phyloP scores from a whole-genome alignment of 1,284 basidiomycete genomes.

The Ceratobasidium theobromae region DNA sequence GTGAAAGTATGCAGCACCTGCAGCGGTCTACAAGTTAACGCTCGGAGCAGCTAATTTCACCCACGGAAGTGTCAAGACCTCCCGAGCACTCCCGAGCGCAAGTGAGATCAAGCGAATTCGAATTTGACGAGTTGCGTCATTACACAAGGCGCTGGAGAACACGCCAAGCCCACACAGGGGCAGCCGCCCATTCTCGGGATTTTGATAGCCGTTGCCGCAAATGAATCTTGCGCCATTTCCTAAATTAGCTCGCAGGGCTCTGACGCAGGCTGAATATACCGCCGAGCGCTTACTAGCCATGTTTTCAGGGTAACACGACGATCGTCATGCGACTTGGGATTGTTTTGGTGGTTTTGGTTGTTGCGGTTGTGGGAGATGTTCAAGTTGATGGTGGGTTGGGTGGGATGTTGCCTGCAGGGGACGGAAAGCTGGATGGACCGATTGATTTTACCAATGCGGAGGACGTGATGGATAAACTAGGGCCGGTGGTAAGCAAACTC shows the following conservation, averaged over 20 bases:
- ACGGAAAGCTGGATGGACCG: constrained; percentile 11
- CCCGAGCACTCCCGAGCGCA: too few species aligned
- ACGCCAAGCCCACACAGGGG: too few species aligned
- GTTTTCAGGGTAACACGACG: background rate
- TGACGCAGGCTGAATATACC: background rate
- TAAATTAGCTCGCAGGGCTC: background rate
- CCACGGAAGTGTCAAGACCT: too few species aligned
- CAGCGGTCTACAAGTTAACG: too few species aligned
- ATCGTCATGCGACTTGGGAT: background rate
- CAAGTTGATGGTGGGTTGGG: background rate
- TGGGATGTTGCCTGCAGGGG: constrained; percentile 9
- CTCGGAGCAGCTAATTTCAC: too few species aligned
- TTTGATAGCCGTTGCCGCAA: too few species aligned
- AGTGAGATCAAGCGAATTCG: too few species aligned
- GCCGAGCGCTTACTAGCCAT: background rate
- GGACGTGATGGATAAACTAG: constrained; percentile 25
- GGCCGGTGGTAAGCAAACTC: constrained; percentile 21
- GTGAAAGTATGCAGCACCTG: too few species aligned
- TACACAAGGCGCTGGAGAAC: too few species aligned
- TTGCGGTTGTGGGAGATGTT: background rate
- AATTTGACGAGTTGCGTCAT: too few species aligned
- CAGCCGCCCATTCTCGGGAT: too few species aligned
- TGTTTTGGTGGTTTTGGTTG: background rate
- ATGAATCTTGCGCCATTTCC: too few species aligned
- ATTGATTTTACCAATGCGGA: constrained; percentile 30